Conservation (phyloP, 805 yeast genomes). For the Metschnikowia santaceciliae region DNA sequence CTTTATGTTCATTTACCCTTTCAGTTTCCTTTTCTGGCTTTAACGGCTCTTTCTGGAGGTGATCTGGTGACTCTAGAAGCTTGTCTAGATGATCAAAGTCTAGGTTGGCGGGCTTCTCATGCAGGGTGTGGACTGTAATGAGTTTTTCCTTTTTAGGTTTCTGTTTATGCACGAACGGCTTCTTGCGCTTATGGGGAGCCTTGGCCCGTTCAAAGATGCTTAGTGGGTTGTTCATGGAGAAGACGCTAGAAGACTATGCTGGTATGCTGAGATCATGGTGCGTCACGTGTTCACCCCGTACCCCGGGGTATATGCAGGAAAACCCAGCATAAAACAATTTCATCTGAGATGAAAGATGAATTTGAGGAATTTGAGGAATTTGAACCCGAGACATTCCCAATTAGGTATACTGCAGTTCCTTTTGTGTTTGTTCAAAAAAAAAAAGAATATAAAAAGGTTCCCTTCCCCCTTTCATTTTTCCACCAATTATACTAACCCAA, state of each 20-base stretch:
- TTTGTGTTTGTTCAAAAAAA: no score
- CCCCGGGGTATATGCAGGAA: no score
- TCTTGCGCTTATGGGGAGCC: conserved; percentile 7
- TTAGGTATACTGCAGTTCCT: no score
- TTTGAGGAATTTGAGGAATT: no score
- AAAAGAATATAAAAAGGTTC: no score
- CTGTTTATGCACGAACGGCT: conserved; percentile 10
- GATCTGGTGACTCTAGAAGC: background rate
- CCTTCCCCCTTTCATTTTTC: no score
- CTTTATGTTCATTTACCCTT: no score
- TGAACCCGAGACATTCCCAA: no score
- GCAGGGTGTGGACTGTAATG: background rate
- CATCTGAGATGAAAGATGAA: no score
- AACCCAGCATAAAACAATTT: no score
- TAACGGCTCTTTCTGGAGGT: no score
- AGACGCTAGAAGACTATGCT: background rate
- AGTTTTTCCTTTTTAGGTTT: conserved; percentile 1
- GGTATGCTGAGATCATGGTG: background rate
- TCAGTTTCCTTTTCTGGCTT: background rate
- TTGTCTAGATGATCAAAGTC: conserved; percentile 9
- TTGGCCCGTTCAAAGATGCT: conserved; percentile 5
- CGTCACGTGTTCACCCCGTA: background rate
- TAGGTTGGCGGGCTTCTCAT: background rate
- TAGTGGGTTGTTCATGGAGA: background rate
- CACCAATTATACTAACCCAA: no score